Conservation (phyloP, 352 stramenopile species). For the Labyrinthula sp. region DNA sequence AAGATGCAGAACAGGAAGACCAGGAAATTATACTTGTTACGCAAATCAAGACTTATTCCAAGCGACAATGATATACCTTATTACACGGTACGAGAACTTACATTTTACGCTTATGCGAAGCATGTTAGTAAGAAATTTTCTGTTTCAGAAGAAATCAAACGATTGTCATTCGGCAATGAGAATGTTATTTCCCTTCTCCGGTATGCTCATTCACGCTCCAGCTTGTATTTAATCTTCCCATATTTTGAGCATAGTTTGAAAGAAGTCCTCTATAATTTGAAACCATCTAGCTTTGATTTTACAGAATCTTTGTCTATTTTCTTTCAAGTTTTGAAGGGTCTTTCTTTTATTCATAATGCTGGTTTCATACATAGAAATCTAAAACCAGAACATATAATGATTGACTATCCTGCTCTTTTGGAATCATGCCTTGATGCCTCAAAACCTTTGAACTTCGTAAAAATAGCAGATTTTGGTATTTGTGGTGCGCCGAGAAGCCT, state of each 20-base stretch:
- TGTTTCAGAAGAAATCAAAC: too few relatives aligned
- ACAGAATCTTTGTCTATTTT: too few relatives aligned
- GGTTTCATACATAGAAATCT: slow-evolving; percentile 64
- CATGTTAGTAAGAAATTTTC: too few relatives aligned
- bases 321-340: slow-evolving; percentile 58
- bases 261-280: slow-evolving; percentile 46
- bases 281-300: too few relatives aligned
- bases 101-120: slow-evolving; percentile 56
- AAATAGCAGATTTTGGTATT: too few relatives aligned
- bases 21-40: slow-evolving; percentile 59
- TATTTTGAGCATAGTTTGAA: slow-evolving; percentile 61
- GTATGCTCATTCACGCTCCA: slow-evolving; percentile 55
- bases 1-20: slow-evolving; percentile 56
- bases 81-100: slow-evolving; percentile 66
- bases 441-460: too few relatives aligned
- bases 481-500: too few relatives aligned
- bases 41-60: slow-evolving; percentile 57
- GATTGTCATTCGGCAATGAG: too few relatives aligned
- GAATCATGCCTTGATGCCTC: too few relatives aligned
- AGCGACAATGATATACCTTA: slow-evolving; percentile 67
- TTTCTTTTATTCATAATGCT: slow-evolving; percentile 58
- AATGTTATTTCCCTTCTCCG: slow-evolving; percentile 61
- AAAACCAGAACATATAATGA: slow-evolving; percentile 62
- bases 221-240: slow-evolving; percentile 64
- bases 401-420: slow-evolving; percentile 40